Percentiles rank a stretch among this genome's conserved stretches.
Evolutionary conservation across 305 asterid genomes (phyloP).

Genomic region (Fraxinus platypoda): DNA sequence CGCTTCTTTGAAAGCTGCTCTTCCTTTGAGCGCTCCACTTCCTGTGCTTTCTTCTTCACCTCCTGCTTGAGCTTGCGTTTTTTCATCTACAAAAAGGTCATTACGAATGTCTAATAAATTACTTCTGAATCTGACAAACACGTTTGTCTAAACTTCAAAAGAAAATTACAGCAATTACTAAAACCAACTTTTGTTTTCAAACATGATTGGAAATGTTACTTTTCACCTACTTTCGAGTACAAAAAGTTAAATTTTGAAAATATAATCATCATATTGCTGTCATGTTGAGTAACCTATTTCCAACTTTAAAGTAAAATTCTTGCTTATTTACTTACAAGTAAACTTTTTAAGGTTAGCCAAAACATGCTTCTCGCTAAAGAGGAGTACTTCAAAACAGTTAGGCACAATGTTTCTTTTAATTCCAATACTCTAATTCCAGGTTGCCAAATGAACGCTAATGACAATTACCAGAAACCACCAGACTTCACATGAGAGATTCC

Average conservation of each 20-base stretch:
- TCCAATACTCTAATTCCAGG: not conserved
- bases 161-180: not conserved
- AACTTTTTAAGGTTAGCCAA: not conserved
- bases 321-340: not conserved
- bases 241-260: not conserved
- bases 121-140: not conserved
- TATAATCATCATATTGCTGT: not conserved
- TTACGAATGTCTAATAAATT: conserved; percentile 9
- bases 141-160: not conserved
- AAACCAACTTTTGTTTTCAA: not conserved
- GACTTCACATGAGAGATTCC: not conserved
- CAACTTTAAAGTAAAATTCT: not conserved
- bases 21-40: conserved; percentile 65
- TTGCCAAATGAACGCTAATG: not conserved
- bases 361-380: not conserved
- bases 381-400: not conserved
- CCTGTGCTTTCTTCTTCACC: conserved; percentile 59
- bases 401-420: not conserved
- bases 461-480: not conserved
- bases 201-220: not conserved
- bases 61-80: conserved; percentile 60
- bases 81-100: conserved; percentile 42
- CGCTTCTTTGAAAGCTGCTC: conserved; percentile 76
- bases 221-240: not conserved
- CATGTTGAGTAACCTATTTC: not conserved